Base-by-base conservation (phyloP, 2,329 filamentous ascomycete species). In the Bipolaris zeicola region DNA sequence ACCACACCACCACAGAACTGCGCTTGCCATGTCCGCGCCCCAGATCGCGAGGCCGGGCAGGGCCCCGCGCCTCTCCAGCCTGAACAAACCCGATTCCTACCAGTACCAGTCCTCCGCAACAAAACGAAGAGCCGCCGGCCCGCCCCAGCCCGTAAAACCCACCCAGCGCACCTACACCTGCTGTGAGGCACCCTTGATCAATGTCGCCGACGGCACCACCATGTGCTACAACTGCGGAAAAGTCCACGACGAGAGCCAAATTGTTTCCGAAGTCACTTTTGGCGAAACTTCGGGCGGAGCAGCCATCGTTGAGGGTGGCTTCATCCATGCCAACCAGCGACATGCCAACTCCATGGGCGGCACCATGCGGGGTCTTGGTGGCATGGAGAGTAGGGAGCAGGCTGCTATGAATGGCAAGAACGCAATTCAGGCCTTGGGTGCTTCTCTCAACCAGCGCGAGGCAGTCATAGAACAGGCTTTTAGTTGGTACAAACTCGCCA, bases 211-310 rank as follows among this genome's bases (percentile, higher is more conserved):
- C 18, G 63, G 62, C 26, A 50, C 41, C 2, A 54, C 51, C 13
- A 57, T 64, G 51, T 98, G 95, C 78, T 86, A 87, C 59, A 89
- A 86, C 44, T 98, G 95, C 76, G 94, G 92, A 83, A 88, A 87
- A 58, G 87, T 96, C 64, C 86, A 94, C 53, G 89, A 90, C 66
- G 90, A 96, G 71, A 88, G 87, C 72, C 92, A 96, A 70, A 96
- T 98, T 61, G 93, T 97, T 56, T 86, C 92, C 46, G 95, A 99
- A 75, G 86, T 98, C 60, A 89, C 89, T 20, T 99, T 98, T 71
- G 92, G 92, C 63, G 94, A 99, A 79, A 89, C 87, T 26, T 87
- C 91, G 0, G 88, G 87, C 33, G 95, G 95, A 68, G 92, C 91
- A 46, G 93, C 94, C 50, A 85, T 96, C 48, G 92, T 97, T 16